Evolutionary conservation across 257 asterid genomes (phyloP), one percentile per base, ranked within the genome.

Genomic region (Solanum dulcamara): DNA sequence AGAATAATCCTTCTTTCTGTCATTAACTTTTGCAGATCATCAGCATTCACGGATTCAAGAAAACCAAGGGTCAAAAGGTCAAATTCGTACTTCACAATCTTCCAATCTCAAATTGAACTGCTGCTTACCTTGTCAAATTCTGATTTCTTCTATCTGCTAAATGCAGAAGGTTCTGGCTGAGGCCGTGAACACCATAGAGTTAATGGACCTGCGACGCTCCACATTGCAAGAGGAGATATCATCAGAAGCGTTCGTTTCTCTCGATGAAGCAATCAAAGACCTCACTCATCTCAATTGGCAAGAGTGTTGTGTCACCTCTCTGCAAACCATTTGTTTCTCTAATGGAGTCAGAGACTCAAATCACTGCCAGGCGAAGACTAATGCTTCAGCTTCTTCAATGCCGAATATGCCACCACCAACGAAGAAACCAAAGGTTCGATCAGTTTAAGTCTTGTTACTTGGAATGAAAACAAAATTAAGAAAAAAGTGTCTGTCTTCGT

Each of bases 231-330:
- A 88, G 89, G 83, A 81, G 81, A 86, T 68, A 87, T 87, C 92
- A 3, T 91, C 96, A 5, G 89, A 75, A 26, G 94, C 93, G 12
- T 13, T 84, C 71, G 59, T 91, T 57, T 42, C 91, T 15, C 81
- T 92, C 67, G 81, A 90, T 51, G 94, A 90, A 62, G 95, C 90
- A 77, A 86, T 87, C 83, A 75, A 80, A 66, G 93, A 92, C 86
- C 90, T 95, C 81, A 90, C 90, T 60, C 82, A 18, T 72, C 93
- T 93, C 84, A 83, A 90, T 53, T 94, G 98, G 98, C 87, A 91
- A 1, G 97, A 93, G 87, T 94, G 97, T 86, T 92, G 93, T 85
- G 87, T 89, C 87, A 91, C 95, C 85, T 94, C 97, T 74, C 85
- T 94, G 74, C 86, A 86, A 86, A 90, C 88, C 70, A 79, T 79